Base-by-base conservation (phyloP, 495 filamentous ascomycete genomes). In the Penicillium riverlandense region DNA sequence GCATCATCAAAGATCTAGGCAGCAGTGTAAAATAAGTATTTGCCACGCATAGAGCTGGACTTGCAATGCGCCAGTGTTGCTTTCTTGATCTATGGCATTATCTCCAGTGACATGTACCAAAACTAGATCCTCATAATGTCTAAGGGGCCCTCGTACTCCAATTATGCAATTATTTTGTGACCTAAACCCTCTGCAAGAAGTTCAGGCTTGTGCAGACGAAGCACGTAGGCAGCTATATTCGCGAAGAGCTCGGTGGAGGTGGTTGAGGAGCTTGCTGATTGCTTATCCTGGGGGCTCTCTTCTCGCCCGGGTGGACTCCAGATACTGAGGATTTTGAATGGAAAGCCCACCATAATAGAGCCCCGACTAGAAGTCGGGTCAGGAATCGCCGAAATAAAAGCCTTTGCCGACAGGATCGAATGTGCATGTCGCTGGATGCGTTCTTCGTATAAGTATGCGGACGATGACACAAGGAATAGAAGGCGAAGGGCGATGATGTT, bases 301-400 rank as follows among this genome's bases (percentile, higher is more conserved):
- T 10, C 12, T 32, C 28, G 16, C 1, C 28, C 35, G 13, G 29
- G 12, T 13, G 49, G 43, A 9, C 32, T 37, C 49, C 49, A 52
- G 29, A 40, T 40, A 6, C 27, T 12, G 14, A 47, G 8, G 11
- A 52, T 52, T 31, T 29, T 27, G 1, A 47, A 32, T 7, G 49
- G 49, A 28, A 52, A 37, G n/a, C 22, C 33, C 9, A 52, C 15
- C 39, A 52, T 52, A 10, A 47, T 40, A 11, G 36, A 43, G n/a
- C 44, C 49, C 15, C 49, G 49, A 10, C 36, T 35, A 15, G 49
- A 43, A n/a, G 33, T 14, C 8, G 49, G 49, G 1, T 37, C n/a
- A 6, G 49, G 49, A 12, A 43, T 37, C 10, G 29, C 28, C 8
- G 40, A 28, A 7, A 52, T 37, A 10, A 47, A 52, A 3, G 36